These are phyloP conservation scores for Hypsizygus ulmarius DNA, from an alignment of 1,284 basidiomycete genomes.

Conservation along the genomic window DNA sequence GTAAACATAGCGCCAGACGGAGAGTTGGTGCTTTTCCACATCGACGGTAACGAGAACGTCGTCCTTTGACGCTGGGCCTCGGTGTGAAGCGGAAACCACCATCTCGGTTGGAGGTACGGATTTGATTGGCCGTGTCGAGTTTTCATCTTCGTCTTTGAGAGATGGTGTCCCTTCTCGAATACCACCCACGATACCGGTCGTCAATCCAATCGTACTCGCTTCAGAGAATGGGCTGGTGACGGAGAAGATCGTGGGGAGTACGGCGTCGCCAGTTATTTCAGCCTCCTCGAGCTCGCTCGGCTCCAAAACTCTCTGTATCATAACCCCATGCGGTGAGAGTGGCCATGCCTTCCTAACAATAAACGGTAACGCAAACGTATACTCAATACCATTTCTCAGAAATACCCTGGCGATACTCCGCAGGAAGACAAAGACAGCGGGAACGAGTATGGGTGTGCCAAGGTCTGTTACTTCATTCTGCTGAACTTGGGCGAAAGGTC, in stretches of 20 bases:
- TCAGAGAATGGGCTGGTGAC: slow-evolving; percentile 77
- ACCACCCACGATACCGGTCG: slow-evolving; percentile 53
- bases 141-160: slow-evolving; percentile 55
- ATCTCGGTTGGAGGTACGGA: slow-evolving; percentile 59
- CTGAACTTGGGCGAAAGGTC: slow-evolving; percentile 51
- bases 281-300: slow-evolving; percentile 65
- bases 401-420: slow-evolving; percentile 74
- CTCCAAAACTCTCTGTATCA: slow-evolving; percentile 77
- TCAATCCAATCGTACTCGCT: slow-evolving; percentile 64
- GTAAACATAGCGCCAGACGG: slow-evolving; percentile 72
- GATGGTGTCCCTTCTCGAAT: slow-evolving; percentile 33
- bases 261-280: slow-evolving; percentile 55
- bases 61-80: slow-evolving; percentile 40
- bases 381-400: slow-evolving; percentile 70
- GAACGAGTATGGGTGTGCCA: slow-evolving; percentile 38
- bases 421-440: slow-evolving; percentile 76
- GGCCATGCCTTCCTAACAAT: slow-evolving; percentile 78
- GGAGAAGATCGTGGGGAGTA: slow-evolving; percentile 76
- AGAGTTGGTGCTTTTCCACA: slow-evolving; percentile 45
- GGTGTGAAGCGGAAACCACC: slow-evolving; percentile 57
- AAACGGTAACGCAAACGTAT: slow-evolving; percentile 82
- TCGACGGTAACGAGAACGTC: slow-evolving; percentile 60
- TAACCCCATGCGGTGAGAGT: slow-evolving; percentile 67
- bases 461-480: slow-evolving; percentile 32
- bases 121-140: slow-evolving; percentile 44